Conservation (phyloP, 306 rosid species). For the Citrullus mucosospermus region DNA sequence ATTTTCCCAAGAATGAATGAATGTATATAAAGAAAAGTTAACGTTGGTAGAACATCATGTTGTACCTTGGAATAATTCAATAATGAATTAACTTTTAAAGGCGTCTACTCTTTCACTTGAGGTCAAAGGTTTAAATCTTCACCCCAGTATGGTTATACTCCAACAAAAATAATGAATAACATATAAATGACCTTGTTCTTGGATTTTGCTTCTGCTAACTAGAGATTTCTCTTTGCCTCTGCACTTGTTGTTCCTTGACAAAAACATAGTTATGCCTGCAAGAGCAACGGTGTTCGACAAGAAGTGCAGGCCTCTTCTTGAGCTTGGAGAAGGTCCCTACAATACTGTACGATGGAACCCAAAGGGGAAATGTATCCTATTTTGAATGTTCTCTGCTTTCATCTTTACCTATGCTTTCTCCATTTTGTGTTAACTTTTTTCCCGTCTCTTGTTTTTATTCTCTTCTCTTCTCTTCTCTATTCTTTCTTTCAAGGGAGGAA, state of each 20-base stretch:
- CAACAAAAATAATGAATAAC: neutral
- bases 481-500: neutral
- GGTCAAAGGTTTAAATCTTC: neutral
- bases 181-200: neutral
- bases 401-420: neutral
- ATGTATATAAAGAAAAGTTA: neutral
- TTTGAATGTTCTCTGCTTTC: neutral
- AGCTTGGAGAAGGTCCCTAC: constrained; percentile 92
- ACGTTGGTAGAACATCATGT: neutral
- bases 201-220: neutral
- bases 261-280: constrained; percentile 73
- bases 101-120: neutral
- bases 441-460: neutral
- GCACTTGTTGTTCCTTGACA: constrained; percentile 21
- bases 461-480: neutral
- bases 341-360: constrained; percentile 93
- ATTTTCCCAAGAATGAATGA: neutral
- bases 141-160: neutral
- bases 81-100: neutral
- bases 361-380: constrained; percentile 80
- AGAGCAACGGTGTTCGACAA: constrained; percentile 82
- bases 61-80: neutral
- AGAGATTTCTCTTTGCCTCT: neutral
- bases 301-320: constrained; percentile 92
- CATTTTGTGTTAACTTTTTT: neutral